Conservation (phyloP, 306 rosid genomes). For the Pueraria montana region DNA sequence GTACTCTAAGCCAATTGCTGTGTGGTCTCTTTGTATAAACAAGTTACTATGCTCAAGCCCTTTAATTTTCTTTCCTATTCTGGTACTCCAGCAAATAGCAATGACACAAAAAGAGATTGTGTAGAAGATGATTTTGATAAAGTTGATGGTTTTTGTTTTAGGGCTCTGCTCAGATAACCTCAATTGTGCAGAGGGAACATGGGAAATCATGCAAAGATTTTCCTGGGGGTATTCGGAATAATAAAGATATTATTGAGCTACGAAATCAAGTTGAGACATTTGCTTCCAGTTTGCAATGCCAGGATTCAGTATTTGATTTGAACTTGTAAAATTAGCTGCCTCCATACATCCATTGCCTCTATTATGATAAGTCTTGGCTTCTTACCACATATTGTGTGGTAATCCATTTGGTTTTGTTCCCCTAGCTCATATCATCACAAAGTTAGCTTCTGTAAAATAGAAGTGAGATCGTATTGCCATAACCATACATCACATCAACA, state of each 20-base stretch:
- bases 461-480: slow-evolving; percentile 9
- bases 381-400: slow-evolving; percentile 26
- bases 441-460: slow-evolving; percentile 47
- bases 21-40: neutral
- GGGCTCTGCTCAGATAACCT: slow-evolving; percentile 68
- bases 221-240: slow-evolving; percentile 56
- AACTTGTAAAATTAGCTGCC: slow-evolving; percentile 32
- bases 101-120: slow-evolving; percentile 74
- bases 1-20: neutral
- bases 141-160: slow-evolving; percentile 58
- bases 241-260: slow-evolving; percentile 63
- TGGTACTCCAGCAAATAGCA: slow-evolving; percentile 66
- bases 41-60: neutral
- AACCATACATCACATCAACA: slow-evolving; percentile 3
- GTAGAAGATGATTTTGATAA: slow-evolving; percentile 66
- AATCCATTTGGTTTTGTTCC: slow-evolving; percentile 27
- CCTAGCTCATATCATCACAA: neutral
- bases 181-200: slow-evolving; percentile 57
- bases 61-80: neutral
- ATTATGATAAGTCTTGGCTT: slow-evolving; percentile 17
- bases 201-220: slow-evolving; percentile 61
- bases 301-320: slow-evolving; percentile 58
- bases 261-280: slow-evolving; percentile 63
- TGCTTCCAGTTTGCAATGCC: slow-evolving; percentile 79
- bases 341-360: slow-evolving; percentile 1